Conservation (phyloP, 257 asterid genomes). For the Solanum ossicruentum region DNA sequence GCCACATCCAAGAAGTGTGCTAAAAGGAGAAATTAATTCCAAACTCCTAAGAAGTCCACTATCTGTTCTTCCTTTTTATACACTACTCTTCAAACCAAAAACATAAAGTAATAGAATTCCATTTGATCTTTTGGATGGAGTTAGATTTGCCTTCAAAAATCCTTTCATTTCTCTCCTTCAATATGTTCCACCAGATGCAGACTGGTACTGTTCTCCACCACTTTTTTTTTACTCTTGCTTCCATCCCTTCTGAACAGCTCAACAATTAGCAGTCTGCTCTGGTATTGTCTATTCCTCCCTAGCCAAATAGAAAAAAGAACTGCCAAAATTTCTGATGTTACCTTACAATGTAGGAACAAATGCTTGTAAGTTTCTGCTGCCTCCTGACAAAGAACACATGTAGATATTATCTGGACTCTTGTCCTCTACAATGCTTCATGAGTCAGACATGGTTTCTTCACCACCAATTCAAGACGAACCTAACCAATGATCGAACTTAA, state of each 20-base stretch:
- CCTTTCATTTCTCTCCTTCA: not conserved
- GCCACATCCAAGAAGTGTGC: not conserved
- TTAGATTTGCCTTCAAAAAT: not conserved
- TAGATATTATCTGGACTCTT: not conserved
- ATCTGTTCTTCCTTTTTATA: not conserved
- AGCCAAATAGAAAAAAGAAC: not conserved
- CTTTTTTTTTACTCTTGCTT: not conserved
- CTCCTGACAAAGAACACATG: not conserved
- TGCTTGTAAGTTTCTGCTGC: not conserved
- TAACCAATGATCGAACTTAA: no score
- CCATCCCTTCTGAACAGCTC: not conserved
- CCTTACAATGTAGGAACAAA: not conserved
- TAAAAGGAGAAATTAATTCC: not conserved
- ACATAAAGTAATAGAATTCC: not conserved
- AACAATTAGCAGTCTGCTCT: not conserved
- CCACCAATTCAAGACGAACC: not conserved
- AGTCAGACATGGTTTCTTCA: not conserved
- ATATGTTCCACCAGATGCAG: not conserved
- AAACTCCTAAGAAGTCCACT: not conserved
- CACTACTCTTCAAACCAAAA: not conserved
- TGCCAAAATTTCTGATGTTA: not conserved
- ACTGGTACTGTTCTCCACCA: not conserved
- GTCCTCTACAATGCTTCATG: not conserved
- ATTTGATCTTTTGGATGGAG: not conserved
- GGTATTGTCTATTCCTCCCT: not conserved